Conservation (phyloP, 2,329 filamentous ascomycete genomes). For the Nemania sp. region DNA sequence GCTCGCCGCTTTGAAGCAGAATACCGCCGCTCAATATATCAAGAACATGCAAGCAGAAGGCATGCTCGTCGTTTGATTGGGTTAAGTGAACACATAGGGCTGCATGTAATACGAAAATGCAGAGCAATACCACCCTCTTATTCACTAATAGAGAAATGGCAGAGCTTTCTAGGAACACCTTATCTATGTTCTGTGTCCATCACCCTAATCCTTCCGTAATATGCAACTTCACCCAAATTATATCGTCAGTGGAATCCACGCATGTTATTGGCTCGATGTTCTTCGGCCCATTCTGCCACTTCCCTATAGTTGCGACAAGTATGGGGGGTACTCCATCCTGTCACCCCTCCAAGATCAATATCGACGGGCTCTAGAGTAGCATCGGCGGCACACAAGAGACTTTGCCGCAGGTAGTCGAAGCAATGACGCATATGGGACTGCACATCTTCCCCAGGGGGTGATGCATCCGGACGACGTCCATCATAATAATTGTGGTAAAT, state of each 20-base stretch:
- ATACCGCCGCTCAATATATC: no score
- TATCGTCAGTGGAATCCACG: background rate
- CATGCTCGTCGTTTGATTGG: no score
- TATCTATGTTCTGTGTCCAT: no score
- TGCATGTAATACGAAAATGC: no score
- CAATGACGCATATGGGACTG: constrained; percentile 17
- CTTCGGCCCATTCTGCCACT: constrained; percentile 14
- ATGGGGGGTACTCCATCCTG: background rate
- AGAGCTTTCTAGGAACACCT: no score
- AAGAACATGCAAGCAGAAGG: no score
- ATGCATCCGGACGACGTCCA: background rate
- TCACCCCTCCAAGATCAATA: constrained; percentile 9
- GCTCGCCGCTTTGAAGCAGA: no score
- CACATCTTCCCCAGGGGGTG: background rate
- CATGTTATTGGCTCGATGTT: constrained; percentile 3
- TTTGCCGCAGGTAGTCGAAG: constrained; percentile 19
- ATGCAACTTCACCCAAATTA: background rate
- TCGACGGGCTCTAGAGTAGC: constrained; percentile 13
- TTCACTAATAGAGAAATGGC: no score
- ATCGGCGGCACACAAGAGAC: constrained; percentile 14
- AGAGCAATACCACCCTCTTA: no score
- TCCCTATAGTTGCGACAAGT: constrained; percentile 9
- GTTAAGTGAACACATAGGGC: no score
- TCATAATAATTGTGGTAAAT: background rate
- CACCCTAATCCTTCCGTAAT: no score